Base-by-base conservation (phyloP, 495 filamentous ascomycete genomes). In the Haplographium delicatum region DNA sequence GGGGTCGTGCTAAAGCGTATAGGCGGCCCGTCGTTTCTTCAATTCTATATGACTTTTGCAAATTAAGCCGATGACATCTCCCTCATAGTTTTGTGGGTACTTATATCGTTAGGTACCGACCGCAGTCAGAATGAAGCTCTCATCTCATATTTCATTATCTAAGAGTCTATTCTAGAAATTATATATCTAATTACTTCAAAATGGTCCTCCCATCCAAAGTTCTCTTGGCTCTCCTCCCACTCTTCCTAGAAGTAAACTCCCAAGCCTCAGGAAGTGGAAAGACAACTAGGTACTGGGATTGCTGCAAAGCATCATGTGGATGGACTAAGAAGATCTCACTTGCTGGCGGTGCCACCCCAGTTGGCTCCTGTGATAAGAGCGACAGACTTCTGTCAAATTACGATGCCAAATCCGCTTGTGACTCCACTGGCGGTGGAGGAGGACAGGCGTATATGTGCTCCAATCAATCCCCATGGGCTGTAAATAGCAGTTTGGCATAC, bases 361-460 rank as follows among this genome's bases (percentile, higher is more conserved):
- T 83, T 40, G 63, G 61, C 13, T 80, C 74, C 41, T 86, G 82
- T 66, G 71, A 78, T 66, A 72, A 68, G 60, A 62, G 66, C 43
- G 78, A 84, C 72, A 65, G 71, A 20, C 74, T 75, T 39, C 68
- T 78, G 28, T 68, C 65, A 61, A 67, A 78, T 60, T 65, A 65
- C 55, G 68, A 71, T 44, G 66, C 65, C 31, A n/a, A n/a, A n/a
- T n/a, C n/a, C n/a, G n/a, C n/a, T n/a, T n/a, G n/a, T n/a, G n/a
- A n/a, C n/a, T 70, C 68, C 37, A 71, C 68, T 15, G 74, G 65
- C 5, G 76, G 82, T 62, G 70, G 10, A 51, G 76, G 76, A 53
- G 81, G 82, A 27, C 57, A 48, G 9, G 79, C 81, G 9, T 84
- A 69, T 70, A 80, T 80, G 76, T 85, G 83, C 70, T 70, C 70